Base-by-base conservation (phyloP, 441 rosid species). In the Theobroma grandiflorum region DNA sequence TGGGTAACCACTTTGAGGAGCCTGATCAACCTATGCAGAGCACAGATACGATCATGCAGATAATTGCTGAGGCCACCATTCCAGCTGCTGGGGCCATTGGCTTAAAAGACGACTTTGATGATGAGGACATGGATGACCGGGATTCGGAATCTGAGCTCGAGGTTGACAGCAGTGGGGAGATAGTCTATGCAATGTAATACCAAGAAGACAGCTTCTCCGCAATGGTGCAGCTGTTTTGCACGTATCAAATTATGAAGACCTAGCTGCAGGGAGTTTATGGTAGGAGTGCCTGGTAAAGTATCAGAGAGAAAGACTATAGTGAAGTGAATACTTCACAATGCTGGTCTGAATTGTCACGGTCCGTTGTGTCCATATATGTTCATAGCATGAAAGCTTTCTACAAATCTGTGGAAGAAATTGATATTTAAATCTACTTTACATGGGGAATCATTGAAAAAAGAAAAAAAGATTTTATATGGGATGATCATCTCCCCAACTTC, bases 21-120 rank as follows among this genome's bases (percentile, higher is more conserved):
- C 87, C 91, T 35, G 93, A 92, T 72, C 91, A 88, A 74, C 94
- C 95, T 18, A 87, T 88, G 91, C 95, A 92, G 79, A 87, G 90
- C 20, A 68, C 81, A 3, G 96, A 90, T 66, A 85, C 81, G 0
- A 89, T 92, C 84, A 92, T 90, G 95, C 94, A 90, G 73, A 90
- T 92, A 78, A 87, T 90, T 33, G 84, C 92, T 1, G 94, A 90
- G 84, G 96, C 93, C 38, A 89, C 92, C 38, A 87, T 90, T 58
- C 96, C 96, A 0, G 86, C 92, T 0, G 87, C 78, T 10, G 87
- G 91, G 4, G 77, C 83, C 74, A 83, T 69, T 20, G 82, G 81
- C 63, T 84, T 88, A 3, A 83, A 84, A n/a, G n/a, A n/a, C n/a
- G n/a, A n/a, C n/a, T n/a, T n/a, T 45, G 93, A 90, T 79, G 95